Evolutionary conservation across 768 basidiomycete species (phyloP).

Genomic region (Mrakia gelida): DNA sequence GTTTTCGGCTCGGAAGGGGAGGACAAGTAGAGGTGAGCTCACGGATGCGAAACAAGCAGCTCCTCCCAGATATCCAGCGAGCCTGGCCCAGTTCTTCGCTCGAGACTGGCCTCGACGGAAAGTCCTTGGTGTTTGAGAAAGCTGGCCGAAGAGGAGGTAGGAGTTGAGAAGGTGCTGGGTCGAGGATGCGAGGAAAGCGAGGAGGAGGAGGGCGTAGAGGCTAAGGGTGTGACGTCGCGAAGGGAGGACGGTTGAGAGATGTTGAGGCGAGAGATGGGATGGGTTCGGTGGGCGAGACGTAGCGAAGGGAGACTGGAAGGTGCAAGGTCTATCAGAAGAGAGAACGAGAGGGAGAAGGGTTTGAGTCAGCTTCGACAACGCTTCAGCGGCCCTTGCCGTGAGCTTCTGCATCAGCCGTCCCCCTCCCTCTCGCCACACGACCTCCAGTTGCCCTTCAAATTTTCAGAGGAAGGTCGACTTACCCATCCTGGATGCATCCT

Average conservation of each 20-base stretch:
- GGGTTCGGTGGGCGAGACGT: neutral
- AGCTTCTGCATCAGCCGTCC: too few species aligned
- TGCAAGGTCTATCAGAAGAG: neutral
- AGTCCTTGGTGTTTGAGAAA: neutral
- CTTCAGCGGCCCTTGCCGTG: too few species aligned
- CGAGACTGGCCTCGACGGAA: neutral
- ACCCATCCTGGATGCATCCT: neutral
- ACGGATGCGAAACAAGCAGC: neutral
- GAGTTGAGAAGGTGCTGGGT: conserved; percentile 1
- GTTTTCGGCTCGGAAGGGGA: neutral
- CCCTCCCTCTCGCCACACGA: neutral
- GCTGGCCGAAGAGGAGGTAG: neutral
- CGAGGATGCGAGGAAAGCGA: conserved; percentile 3
- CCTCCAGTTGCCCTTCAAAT: neutral
- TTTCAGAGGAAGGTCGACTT: neutral
- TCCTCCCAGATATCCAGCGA: neutral
- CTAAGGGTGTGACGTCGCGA: neutral
- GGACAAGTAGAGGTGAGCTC: neutral
- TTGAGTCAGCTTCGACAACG: neutral
- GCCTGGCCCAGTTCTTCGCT: neutral
- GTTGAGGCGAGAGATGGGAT: neutral
- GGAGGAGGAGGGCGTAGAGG: neutral
- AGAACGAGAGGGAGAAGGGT: neutral
- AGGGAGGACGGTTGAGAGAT: neutral
- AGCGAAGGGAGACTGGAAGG: neutral